A percentile compares a stretch with the other conserved stretches of the same genome.
Conservation (phyloP, 2,329 filamentous ascomycete species). For the Sporothrix brunneoviolacea region DNA sequence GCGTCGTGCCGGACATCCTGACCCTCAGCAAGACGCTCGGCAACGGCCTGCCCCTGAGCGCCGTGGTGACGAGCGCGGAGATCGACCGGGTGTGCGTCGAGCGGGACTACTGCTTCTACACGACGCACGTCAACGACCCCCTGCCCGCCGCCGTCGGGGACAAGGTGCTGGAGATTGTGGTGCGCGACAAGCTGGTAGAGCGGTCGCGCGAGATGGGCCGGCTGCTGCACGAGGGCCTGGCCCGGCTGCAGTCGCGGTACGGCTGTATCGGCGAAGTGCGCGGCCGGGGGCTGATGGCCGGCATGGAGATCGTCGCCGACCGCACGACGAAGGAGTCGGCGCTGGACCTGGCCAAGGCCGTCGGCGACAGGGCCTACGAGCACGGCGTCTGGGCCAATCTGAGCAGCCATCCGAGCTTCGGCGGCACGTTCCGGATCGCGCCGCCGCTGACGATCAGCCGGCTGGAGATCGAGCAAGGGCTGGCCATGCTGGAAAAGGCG, state of each 20-base stretch:
- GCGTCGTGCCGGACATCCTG: slow-evolving; percentile 42
- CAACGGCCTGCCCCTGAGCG: slow-evolving; percentile 47
- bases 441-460: slow-evolving; percentile 40
- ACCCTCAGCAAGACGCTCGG: slow-evolving; percentile 45
- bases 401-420: slow-evolving; percentile 46
- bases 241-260: slow-evolving; percentile 40
- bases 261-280: slow-evolving; percentile 57
- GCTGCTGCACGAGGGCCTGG: slow-evolving; percentile 40
- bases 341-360: slow-evolving; percentile 37
- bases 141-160: slow-evolving; percentile 53
- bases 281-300: slow-evolving; percentile 51
- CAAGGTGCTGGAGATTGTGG: slow-evolving; percentile 56
- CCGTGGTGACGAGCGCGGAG: slow-evolving; percentile 48
- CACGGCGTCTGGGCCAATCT: slow-evolving; percentile 54
- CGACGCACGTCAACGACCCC: slow-evolving; percentile 57
- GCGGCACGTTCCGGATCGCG: slow-evolving; percentile 52
- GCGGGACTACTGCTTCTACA: slow-evolving; percentile 49
- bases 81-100: slow-evolving; percentile 44
- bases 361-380: slow-evolving; percentile 28
- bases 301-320: slow-evolving; percentile 51
- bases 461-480: neutral
- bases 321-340: slow-evolving; percentile 39
- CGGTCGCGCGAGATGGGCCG: slow-evolving; percentile 38
- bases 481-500: neutral
- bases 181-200: slow-evolving; percentile 45